These are phyloP conservation scores for Hygrophila difformis DNA, from an alignment of 257 asterid genomes.

Conservation along the genomic window DNA sequence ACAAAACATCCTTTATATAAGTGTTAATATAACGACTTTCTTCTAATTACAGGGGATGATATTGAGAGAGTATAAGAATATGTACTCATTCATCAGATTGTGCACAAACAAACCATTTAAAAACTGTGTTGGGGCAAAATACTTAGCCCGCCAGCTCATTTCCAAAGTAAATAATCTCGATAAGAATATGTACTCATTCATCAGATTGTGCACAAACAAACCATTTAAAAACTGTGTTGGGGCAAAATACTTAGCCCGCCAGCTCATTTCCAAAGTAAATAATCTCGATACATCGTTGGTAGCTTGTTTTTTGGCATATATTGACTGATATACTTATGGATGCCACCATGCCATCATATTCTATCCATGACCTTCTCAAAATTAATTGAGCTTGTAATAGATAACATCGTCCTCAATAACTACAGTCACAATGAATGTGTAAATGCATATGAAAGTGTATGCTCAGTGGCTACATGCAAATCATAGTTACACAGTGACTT, in stretches of 20 bases:
- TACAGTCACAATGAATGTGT: too few species aligned
- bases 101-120: not conserved
- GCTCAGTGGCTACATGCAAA: too few species aligned
- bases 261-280: constrained; percentile 1
- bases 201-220: not conserved
- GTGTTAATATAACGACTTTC: not conserved
- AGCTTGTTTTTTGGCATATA: not conserved
- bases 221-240: not conserved
- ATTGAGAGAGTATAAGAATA: not conserved
- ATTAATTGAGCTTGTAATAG: too few species aligned
- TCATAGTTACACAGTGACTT: not conserved
- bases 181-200: not conserved
- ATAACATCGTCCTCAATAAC: too few species aligned
- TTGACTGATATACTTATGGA: constrained; percentile 3
- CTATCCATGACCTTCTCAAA: too few species aligned
- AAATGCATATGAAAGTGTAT: too few species aligned
- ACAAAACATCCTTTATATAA: not conserved
- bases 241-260: not conserved
- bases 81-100: not conserved
- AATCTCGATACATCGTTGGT: constrained; percentile 2
- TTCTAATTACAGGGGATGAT: not conserved
- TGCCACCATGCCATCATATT: not conserved
- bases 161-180: not conserved
- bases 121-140: not conserved
- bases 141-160: constrained; percentile 2